A percentile compares a stretch with the other conserved stretches of the same genome.
Evolutionary conservation across 768 basidiomycete genomes (phyloP).

Genomic region (Leccinellum albellum): DNA sequence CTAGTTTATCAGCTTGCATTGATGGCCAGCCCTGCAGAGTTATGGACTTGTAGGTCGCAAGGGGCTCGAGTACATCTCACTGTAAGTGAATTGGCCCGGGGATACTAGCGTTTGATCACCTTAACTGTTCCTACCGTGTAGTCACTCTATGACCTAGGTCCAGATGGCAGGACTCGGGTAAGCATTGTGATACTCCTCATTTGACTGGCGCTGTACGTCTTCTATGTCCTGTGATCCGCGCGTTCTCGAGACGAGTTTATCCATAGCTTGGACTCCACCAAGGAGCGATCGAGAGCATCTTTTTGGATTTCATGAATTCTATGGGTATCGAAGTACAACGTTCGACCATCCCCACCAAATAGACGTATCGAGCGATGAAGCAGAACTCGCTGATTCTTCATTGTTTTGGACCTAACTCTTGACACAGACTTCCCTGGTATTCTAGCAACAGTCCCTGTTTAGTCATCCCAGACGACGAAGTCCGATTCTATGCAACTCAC

Average conservation of each 20-base stretch:
- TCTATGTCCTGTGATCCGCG: background rate
- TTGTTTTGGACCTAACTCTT: conserved; percentile 44
- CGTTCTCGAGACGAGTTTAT: background rate
- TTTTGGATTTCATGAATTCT: conserved; percentile 32
- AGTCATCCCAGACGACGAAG: conserved; percentile 44
- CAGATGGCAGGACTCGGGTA: conserved; percentile 60
- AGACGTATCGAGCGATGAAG: conserved; percentile 25
- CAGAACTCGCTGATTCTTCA: conserved; percentile 23
- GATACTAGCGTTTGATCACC: background rate
- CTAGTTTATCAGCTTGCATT: background rate
- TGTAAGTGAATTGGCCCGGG: conserved; percentile 36
- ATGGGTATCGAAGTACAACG: conserved; percentile 31
- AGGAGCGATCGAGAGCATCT: conserved; percentile 33
- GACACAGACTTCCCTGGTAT: conserved; percentile 52
- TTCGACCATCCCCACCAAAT: conserved; percentile 29
- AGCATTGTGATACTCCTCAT: background rate
- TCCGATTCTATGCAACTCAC: conserved; percentile 48
- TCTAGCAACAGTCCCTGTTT: conserved; percentile 48
- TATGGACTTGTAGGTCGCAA: conserved; percentile 70
- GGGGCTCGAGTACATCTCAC: conserved; percentile 65
- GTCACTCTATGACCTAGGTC: conserved; percentile 73
- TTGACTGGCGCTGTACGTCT: too few species aligned
- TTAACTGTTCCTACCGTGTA: conserved; percentile 22
- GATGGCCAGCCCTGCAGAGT: conserved; percentile 41
- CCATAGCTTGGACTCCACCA: conserved; percentile 31